Evolutionary conservation across 768 basidiomycete genomes (phyloP).

Genomic region (Suillus spraguei): DNA sequence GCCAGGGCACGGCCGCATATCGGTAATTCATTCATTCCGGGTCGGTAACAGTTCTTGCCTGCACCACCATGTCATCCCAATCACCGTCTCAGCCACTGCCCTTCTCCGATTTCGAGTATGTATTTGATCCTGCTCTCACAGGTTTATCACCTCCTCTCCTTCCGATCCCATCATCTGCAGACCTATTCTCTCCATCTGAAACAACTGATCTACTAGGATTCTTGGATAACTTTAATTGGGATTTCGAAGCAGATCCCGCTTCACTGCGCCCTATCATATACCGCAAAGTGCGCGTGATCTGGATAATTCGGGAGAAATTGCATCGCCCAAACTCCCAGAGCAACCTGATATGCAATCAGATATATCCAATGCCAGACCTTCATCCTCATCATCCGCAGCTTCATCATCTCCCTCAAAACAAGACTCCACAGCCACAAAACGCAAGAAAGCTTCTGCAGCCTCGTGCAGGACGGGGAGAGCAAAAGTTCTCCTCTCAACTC

Average conservation of each 20-base stretch:
- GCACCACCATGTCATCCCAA: constrained; percentile 30
- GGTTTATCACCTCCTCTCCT: constrained; percentile 60
- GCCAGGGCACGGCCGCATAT: constrained; percentile 11
- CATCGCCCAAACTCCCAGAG: constrained; percentile 7
- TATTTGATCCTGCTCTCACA: constrained; percentile 64
- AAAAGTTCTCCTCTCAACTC: constrained; percentile 75
- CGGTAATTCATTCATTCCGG: constrained; percentile 26
- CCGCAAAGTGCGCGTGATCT: constrained; percentile 10
- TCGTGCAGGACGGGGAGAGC: constrained; percentile 37
- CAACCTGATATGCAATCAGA: constrained; percentile 1
- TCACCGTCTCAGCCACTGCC: constrained; percentile 50
- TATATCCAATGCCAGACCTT: constrained; percentile 7
- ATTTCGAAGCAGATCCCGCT: constrained; percentile 47
- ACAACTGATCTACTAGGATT: constrained; percentile 80
- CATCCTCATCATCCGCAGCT: constrained; percentile 15
- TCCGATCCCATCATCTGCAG: constrained; percentile 69
- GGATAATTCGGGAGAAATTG: constrained; percentile 4
- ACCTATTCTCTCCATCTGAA: constrained; percentile 78
- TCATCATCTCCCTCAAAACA: constrained; percentile 16
- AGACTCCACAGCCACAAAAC: constrained; percentile 18
- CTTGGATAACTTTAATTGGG: constrained; percentile 80
- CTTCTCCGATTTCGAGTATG: constrained; percentile 70
- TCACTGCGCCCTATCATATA: constrained; percentile 15
- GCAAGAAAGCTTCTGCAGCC: constrained; percentile 26
- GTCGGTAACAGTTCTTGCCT: constrained; percentile 9